A percentile compares a stretch with the other conserved stretches of the same genome.
Conservation (phyloP, 2,329 filamentous ascomycete genomes). For the Talaromyces atroroseus region DNA sequence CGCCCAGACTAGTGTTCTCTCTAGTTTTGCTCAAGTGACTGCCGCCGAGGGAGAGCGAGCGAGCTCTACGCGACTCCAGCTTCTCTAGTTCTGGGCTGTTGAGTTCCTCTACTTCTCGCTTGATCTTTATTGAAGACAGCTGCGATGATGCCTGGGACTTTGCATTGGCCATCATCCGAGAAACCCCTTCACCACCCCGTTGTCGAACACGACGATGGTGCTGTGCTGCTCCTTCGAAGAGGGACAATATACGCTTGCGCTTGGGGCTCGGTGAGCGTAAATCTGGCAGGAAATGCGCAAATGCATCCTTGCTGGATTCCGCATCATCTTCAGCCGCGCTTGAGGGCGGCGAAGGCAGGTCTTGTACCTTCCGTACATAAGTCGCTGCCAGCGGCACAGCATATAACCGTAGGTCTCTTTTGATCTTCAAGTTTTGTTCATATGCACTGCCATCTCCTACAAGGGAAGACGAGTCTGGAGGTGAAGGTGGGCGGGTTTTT, state of each 20-base stretch:
- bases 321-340: slow-evolving; percentile 14
- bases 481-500: slow-evolving; percentile 29
- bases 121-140: slow-evolving; percentile 28
- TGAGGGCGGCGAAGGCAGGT: slow-evolving; percentile 29
- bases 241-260: slow-evolving; percentile 37
- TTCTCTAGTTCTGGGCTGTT: slow-evolving; percentile 25
- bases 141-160: slow-evolving; percentile 26
- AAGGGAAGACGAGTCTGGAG: slow-evolving; percentile 30
- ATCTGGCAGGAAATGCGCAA: slow-evolving; percentile 35
- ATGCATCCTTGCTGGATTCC: slow-evolving; percentile 3
- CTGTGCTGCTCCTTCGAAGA: slow-evolving; percentile 38
- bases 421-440: slow-evolving; percentile 11
- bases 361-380: slow-evolving; percentile 30
- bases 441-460: slow-evolving; percentile 18
- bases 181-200: slow-evolving; percentile 36
- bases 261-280: slow-evolving; percentile 37
- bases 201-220: slow-evolving; percentile 37
- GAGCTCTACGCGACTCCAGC: slow-evolving; percentile 24
- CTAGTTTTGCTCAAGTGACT: slow-evolving; percentile 17
- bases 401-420: slow-evolving; percentile 32
- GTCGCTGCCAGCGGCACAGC: slow-evolving; percentile 31
- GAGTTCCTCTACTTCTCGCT: slow-evolving; percentile 32
- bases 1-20: slow-evolving; percentile 21
- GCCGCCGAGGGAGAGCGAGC: slow-evolving; percentile 26
- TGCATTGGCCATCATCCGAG: slow-evolving; percentile 33